Base-by-base conservation (phyloP, 1,284 basidiomycete genomes). In the Bondarzewia mesenterica region DNA sequence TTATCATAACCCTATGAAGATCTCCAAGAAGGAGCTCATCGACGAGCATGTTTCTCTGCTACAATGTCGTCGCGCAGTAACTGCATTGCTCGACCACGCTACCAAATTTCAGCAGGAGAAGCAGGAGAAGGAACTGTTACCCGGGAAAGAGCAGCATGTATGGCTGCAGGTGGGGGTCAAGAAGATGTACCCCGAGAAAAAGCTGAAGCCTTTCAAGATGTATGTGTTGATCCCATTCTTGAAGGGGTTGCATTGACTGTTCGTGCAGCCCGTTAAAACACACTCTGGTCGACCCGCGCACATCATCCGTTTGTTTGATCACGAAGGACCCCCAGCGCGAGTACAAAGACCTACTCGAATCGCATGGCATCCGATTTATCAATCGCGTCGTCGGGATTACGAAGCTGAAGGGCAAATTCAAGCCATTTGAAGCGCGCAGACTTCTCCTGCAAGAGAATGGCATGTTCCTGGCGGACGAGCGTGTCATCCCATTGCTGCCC, bases 251-350 rank as follows among this genome's bases (percentile, higher is more conserved):
- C 37, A 2, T n/a, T 26, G 20, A 12, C 26, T 23, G 91, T 93
- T 16, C 14, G 40, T 15, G 25, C 54, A 93, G 89, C 54, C 81
- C 87, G 22, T 74, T 97, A 42, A 80, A 78, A 37, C 77, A 95
- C 65, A 85, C 94, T 2, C 71, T 90, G 52, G 80, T 89, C 60
- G 92, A 88, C 70, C 93, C 85, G 14, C 81, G 84, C 48, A 79
- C 77, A 8, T 82, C 82, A 4, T 69, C 84, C 14, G 77, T 98
- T 44, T 98, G 94, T 64, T 74, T 99, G 47, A 84, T 99, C 63
- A 88, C 87, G 46, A 98, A 98, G 68, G 92, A 96, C 65, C 95
- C 96, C 7, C 95, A 98, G 63, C 72, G 95, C 48, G 78, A 93
- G 63, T 98, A 96, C 77, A 98, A 98, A 68, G 91, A 96, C 63